phyloP scores from a whole-genome alignment of 2,329 filamentous ascomycete genomes.

The Ophiognomonia clavigignenti-juglandacearum region DNA sequence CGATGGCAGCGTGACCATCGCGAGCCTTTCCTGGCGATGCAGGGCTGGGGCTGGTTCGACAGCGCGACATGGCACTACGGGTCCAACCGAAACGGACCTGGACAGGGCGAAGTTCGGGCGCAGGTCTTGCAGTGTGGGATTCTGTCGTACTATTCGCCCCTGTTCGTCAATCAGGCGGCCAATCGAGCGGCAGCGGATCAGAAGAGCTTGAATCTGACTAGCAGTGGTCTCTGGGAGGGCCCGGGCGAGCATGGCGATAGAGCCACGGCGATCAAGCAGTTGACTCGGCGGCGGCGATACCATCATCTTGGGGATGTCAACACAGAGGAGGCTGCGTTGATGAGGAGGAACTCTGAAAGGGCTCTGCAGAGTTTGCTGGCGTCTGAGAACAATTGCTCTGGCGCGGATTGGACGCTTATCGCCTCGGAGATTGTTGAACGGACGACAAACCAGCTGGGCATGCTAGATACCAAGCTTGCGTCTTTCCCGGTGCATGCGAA shows the following conservation, averaged over 20 bases:
- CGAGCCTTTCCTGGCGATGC: constrained; percentile 35
- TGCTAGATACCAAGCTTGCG: constrained; percentile 25
- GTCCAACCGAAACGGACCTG: constrained; percentile 30
- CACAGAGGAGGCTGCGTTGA: constrained; percentile 26
- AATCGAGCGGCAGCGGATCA: constrained; percentile 29
- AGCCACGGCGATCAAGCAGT: constrained; percentile 24
- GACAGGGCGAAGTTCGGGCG: constrained; percentile 36
- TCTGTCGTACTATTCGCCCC: constrained; percentile 39
- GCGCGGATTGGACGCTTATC: constrained; percentile 39
- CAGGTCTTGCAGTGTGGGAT: constrained; percentile 36
- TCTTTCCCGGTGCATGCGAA: constrained; percentile 14
- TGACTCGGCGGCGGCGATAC: constrained; percentile 31
- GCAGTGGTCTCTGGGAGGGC: constrained; percentile 33
- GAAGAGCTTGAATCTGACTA: constrained; percentile 34
- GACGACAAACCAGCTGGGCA: constrained; percentile 29
- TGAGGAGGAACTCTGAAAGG: constrained; percentile 28
- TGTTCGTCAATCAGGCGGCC: constrained; percentile 25
- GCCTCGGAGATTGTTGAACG: constrained; percentile 36
- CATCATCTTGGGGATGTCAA: constrained; percentile 31
- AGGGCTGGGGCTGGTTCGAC: constrained; percentile 40
- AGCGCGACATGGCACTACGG: constrained; percentile 40
- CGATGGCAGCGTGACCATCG: constrained; percentile 20
- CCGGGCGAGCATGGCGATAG: constrained; percentile 21
- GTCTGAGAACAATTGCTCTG: constrained; percentile 26
- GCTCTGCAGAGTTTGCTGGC: constrained; percentile 24